Percentiles rank a stretch among this genome's conserved stretches.
Evolutionary conservation across 495 filamentous ascomycete genomes (phyloP).

Genomic region (Neurospora intermedia): DNA sequence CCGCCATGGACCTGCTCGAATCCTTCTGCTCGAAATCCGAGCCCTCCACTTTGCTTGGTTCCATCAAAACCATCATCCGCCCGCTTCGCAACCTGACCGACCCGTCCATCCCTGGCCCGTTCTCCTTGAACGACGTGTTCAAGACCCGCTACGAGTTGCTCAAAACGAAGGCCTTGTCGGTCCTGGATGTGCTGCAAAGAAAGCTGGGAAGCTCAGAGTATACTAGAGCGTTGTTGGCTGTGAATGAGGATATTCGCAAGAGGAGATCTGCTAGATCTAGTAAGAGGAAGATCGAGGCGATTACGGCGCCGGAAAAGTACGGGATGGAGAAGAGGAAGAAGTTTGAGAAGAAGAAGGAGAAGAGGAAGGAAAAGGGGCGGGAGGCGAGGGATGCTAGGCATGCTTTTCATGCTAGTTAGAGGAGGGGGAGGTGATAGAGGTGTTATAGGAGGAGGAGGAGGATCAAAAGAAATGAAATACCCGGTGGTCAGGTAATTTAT

Average conservation of each 20-base stretch:
- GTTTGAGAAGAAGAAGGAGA: conserved; percentile 73
- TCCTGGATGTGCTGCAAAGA: conserved; percentile 66
- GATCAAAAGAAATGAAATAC: not conserved
- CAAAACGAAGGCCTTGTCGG: conserved; percentile 54
- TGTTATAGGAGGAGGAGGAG: not conserved
- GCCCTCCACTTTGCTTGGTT: conserved; percentile 43
- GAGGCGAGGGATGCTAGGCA: conserved; percentile 56
- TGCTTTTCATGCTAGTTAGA: not conserved
- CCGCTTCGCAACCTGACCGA: conserved; percentile 81
- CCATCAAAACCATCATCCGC: conserved; percentile 56
- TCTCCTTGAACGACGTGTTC: conserved; percentile 56
- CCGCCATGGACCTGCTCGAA: conserved; percentile 60
- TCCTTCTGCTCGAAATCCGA: conserved; percentile 49
- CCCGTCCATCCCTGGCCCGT: conserved; percentile 55
- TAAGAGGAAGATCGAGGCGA: conserved; percentile 79
- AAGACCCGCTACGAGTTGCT: conserved; percentile 55
- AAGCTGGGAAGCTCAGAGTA: conserved; percentile 76
- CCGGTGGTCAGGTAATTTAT: not conserved
- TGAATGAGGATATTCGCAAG: conserved; percentile 55
- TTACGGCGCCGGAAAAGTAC: conserved; percentile 67
- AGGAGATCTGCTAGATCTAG: conserved; percentile 59
- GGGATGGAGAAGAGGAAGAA: conserved; percentile 74
- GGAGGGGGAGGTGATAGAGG: not conserved
- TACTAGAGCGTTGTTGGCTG: conserved; percentile 52
- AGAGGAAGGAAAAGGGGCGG: conserved; percentile 63